Base-by-base conservation (phyloP, 2,329 filamentous ascomycete genomes). In the Botrytis tulipae region DNA sequence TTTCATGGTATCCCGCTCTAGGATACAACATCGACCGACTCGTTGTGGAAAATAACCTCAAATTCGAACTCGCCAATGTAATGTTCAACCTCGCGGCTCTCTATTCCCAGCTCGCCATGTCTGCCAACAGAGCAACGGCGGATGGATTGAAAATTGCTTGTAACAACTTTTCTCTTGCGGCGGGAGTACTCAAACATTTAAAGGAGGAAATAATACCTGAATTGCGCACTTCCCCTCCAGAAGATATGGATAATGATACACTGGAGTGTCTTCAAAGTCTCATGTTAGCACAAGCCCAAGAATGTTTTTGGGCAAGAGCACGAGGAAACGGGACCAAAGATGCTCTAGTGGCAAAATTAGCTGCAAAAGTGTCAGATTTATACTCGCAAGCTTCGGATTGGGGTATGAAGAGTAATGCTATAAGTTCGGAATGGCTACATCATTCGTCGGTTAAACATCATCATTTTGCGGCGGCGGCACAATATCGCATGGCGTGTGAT, bases 241-340 rank as follows among this genome's bases (percentile, higher is more conserved):
- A 98, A 81, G 96, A 99, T 81, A 97, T 99, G 94, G 96, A 99
- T 79, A 87, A 90, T 69, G 88, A 93, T 79, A 98, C 95, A 0
- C 86, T 99, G 66, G 92, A 95, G 78, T 93, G 93, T 70, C 84
- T 98, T 63, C 89, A 93, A 78, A 89, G 95, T 81, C 86, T 99
- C 44, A 90, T 97, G 81, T 87, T 99, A 16, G 95, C 95, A 1
- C 94, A 99, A 81, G 95, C 92, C 42, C 96, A 99, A 81, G 96
- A 99, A 83, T 98, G 95, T 81, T 98, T 96, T 83, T 99, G 96
- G 96, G 92, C 96, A 78, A 98, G 97, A 82, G 95, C 96, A 0
- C 95, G 97, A 74, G 95, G 97, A 85, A 95, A 98, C 81, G 91
- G 91, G 37, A 90, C 97, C 83, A 98, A 97, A 82, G 96, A 99